phyloP scores from a whole-genome alignment of 441 rosid species.

The Erysimum cheiri region DNA sequence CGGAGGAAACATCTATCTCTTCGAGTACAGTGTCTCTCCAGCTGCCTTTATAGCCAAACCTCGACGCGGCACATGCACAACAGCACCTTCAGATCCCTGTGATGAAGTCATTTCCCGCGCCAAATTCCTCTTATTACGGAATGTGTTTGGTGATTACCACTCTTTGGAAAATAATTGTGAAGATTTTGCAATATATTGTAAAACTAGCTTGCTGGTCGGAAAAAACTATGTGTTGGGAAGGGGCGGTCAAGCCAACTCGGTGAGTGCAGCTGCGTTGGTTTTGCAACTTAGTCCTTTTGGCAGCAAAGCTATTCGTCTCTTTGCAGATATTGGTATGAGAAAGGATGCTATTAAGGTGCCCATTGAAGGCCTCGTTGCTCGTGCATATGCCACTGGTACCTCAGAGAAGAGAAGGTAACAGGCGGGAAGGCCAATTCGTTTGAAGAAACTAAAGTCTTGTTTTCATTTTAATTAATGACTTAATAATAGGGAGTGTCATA shows the following conservation, averaged over 20 bases:
- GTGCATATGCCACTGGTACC: no score
- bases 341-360: conserved; percentile 55
- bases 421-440: no score
- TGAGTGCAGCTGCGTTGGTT: conserved; percentile 52
- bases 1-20: conserved; percentile 59
- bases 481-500: no score
- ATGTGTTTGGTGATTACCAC: conserved; percentile 70
- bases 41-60: conserved; percentile 54
- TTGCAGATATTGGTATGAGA: conserved; percentile 62
- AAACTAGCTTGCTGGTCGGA: conserved; percentile 61
- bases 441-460: no score
- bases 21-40: conserved; percentile 53
- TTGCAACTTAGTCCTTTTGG: conserved; percentile 41
- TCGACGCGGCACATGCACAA: conserved; percentile 80
- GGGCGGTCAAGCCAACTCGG: conserved; percentile 68
- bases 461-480: no score
- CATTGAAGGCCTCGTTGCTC: conserved; percentile 51
- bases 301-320: conserved; percentile 47
- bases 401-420: no score
- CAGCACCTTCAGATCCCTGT: conserved; percentile 63
- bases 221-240: conserved; percentile 53
- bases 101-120: conserved; percentile 63
- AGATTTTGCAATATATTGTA: conserved; percentile 81
- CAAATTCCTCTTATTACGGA: conserved; percentile 49
- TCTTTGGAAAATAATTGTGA: conserved; percentile 76